phyloP scores from a whole-genome alignment of 768 basidiomycete genomes.

The Russula sp. region DNA sequence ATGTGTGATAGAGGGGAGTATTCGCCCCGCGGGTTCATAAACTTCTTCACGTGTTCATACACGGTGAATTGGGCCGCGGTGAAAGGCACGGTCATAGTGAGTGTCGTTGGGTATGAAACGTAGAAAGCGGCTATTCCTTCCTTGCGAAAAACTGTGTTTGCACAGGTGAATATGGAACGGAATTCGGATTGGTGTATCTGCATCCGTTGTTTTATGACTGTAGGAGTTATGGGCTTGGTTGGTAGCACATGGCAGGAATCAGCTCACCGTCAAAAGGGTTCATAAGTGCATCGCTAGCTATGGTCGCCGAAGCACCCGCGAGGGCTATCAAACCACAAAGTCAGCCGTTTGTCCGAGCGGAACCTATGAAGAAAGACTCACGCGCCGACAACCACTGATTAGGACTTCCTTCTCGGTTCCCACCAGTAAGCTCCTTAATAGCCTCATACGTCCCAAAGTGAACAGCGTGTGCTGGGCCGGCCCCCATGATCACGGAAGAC shows the following conservation, averaged over 20 bases:
- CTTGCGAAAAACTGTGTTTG: constrained; percentile 71
- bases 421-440: constrained; percentile 88
- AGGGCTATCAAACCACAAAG: constrained; percentile 45
- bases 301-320: constrained; percentile 92
- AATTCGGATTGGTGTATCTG: constrained; percentile 93
- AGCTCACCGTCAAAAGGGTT: constrained; percentile 96
- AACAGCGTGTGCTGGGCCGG: constrained; percentile 96
- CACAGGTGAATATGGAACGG: constrained; percentile 81
- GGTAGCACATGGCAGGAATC: constrained; percentile 4
- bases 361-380: constrained; percentile 37
- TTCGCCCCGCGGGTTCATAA: constrained; percentile 76
- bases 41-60: constrained; percentile 86
- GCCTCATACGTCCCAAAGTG: constrained; percentile 97
- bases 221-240: constrained; percentile 17
- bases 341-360: neutral
- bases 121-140: constrained; percentile 94
- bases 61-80: constrained; percentile 97
- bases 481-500: constrained; percentile 90
- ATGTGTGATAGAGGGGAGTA: constrained; percentile 96
- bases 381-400: constrained; percentile 88
- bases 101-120: constrained; percentile 96
- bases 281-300: constrained; percentile 96
- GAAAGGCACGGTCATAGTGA: constrained; percentile 95
- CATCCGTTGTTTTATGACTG: constrained; percentile 99
- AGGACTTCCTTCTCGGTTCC: constrained; percentile 57